Percentiles rank a stretch among this genome's conserved stretches.
Evolutionary conservation across 179 eudicot species (phyloP).

Genomic region (Heliamphora ciliata): DNA sequence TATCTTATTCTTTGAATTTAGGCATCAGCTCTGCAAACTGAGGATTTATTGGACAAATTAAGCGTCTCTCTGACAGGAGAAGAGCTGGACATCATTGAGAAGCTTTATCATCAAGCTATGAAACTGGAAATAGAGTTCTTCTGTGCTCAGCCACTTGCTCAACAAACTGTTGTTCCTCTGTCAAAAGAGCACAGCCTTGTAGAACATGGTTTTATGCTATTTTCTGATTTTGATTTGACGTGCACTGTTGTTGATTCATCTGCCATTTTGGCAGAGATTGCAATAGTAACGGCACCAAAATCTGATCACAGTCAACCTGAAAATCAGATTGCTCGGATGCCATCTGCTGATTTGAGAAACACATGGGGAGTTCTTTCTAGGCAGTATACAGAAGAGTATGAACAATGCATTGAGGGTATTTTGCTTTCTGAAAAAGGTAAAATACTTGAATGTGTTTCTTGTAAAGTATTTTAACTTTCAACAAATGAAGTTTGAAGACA

Average conservation of each 20-base stretch:
- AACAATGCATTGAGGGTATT: conserved; percentile 63
- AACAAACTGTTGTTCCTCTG: conserved; percentile 65
- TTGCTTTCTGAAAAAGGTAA: conserved; percentile 50
- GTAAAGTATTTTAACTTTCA: neutral
- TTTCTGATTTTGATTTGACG: conserved; percentile 97
- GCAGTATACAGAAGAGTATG: conserved; percentile 84
- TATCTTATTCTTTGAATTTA: conserved; percentile 25
- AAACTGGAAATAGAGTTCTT: conserved; percentile 80
- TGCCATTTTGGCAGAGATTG: conserved; percentile 88
- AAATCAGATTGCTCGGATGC: conserved; percentile 50
- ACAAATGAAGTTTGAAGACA: neutral
- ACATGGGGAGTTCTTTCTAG: conserved; percentile 68
- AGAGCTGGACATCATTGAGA: conserved; percentile 81
- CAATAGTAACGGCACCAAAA: conserved; percentile 72
- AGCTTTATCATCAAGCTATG: conserved; percentile 91
- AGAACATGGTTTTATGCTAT: conserved; percentile 42
- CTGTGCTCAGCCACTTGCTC: conserved; percentile 60
- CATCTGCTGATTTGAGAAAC: conserved; percentile 60
- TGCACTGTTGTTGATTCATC: conserved; percentile 93
- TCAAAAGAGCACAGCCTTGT: conserved; percentile 40
- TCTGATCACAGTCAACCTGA: conserved; percentile 54
- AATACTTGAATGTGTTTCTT: neutral
- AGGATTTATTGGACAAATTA: conserved; percentile 78
- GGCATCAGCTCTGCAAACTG: conserved; percentile 69
- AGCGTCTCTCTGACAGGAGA: conserved; percentile 90